Conservation (phyloP, 192 early-diverging fungal species). For the Anaeromyces robustus region DNA sequence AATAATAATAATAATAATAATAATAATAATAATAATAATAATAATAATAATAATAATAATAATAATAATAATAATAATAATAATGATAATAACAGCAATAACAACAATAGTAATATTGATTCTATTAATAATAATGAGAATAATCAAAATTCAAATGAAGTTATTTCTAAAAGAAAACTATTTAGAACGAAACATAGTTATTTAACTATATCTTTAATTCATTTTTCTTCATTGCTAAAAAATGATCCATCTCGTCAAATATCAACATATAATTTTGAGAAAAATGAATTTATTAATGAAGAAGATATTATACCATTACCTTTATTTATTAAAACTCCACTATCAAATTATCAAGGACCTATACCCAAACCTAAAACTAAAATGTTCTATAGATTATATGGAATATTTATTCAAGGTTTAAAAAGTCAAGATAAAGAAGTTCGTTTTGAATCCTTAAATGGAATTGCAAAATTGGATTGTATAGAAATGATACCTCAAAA, state of each 20-base stretch:
- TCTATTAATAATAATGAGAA: too few relatives aligned
- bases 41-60: too few relatives aligned
- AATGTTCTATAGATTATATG: not conserved
- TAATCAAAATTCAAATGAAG: too few relatives aligned
- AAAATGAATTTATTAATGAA: not conserved
- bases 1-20: too few relatives aligned
- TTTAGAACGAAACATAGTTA: not conserved
- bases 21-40: too few relatives aligned
- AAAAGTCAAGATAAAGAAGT: not conserved
- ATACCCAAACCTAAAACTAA: not conserved
- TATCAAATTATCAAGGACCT: not conserved
- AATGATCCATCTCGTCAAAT: not conserved
- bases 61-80: too few relatives aligned
- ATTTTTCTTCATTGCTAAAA: not conserved
- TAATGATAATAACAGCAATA: too few relatives aligned
- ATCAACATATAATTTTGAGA: not conserved
- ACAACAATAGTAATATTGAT: too few relatives aligned
- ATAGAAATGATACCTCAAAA: not conserved
- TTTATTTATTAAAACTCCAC: not conserved
- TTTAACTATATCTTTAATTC: not conserved
- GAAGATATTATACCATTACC: not conserved
- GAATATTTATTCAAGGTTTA: not conserved
- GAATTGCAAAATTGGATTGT: not conserved
- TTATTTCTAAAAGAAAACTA: not conserved
- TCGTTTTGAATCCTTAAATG: not conserved